Evolutionary conservation across 306 rosid species (phyloP).

Genomic region (Myrica gale): DNA sequence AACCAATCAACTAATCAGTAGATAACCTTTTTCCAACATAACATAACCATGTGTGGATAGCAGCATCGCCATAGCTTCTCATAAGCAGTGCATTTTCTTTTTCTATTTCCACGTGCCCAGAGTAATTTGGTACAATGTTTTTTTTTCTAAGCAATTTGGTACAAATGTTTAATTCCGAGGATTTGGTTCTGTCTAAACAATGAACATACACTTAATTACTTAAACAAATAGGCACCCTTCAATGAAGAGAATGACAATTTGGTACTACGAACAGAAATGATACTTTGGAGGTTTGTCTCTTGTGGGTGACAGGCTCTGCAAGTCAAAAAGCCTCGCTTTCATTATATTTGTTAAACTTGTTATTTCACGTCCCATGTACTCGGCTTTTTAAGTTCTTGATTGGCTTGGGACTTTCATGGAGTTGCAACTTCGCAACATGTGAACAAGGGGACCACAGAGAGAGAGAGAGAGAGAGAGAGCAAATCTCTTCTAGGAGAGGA

Average conservation of each 20-base stretch:
- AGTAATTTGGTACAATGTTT: constrained; percentile 7
- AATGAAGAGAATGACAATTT: constrained; percentile 8
- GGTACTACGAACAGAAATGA: constrained; percentile 21
- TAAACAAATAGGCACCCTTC: not conserved
- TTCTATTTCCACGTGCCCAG: constrained; percentile 17
- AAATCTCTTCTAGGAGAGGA: not conserved
- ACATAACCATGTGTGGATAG: not conserved
- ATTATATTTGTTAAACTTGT: constrained; percentile 4
- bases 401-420: constrained; percentile 31
- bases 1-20: not conserved
- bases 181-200: not conserved
- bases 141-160: constrained; percentile 7
- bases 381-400: constrained; percentile 11
- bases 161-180: constrained; percentile 3
- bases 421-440: constrained; percentile 41
- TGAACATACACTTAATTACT: not conserved
- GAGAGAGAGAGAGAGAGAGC: not conserved
- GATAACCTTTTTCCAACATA: not conserved
- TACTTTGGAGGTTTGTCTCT: constrained; percentile 35
- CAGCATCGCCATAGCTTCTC: not conserved
- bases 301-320: constrained; percentile 36
- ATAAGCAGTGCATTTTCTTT: not conserved
- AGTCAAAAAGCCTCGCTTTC: constrained; percentile 40
- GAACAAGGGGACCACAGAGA: constrained; percentile 36
- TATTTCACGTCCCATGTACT: constrained; percentile 27